Base-by-base conservation (phyloP, 2,329 filamentous ascomycete genomes). In the Plenodomus biglobosus region DNA sequence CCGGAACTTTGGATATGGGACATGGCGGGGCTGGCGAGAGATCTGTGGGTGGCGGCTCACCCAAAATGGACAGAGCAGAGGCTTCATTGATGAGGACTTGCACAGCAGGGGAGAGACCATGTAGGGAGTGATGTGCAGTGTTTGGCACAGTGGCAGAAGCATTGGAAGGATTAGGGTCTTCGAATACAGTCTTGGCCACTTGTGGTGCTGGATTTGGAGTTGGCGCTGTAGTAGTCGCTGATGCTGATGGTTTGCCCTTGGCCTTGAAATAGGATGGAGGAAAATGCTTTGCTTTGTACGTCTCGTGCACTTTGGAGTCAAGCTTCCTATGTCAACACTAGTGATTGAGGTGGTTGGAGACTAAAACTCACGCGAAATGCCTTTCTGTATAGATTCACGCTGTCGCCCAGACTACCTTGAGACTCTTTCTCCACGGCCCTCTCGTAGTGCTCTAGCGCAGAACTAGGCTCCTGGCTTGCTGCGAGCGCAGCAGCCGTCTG, bases 401-500 rank as follows among this genome's bases (percentile, higher is more conserved):
- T 97, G 55, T 97, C 92, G 4, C 92, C 91, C 42, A 97, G 78
- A 54, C 84, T 94, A 0, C 94, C 94, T 61, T 88, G 83, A 0
- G 80, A 82, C 73, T 99, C 94, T 71, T 86, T 91, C 73, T 95
- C 88, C 46, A 96, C 92, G 3, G 92, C 94, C 67, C 83, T 84
- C 69, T 97, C 94, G 64, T 94, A 97, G 70, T 96, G 89, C 61
- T 97, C 94, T 15, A 99, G 74, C 0, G 94, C 94, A 10, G 92
- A 88, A 18, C 78, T 76, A 3, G 88, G 88, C 59, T 87, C 81
- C 49, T 68, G 56, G 16, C 54, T 65, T 18, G 52, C 56, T 10
- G 59, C 50, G 3, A 67, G 56, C 50, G 70, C 58, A 52, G 69
- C 59, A 40, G 59, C 56, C 18, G 58, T 48, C 35, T 59, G 52